phyloP scores from a whole-genome alignment of 1,284 basidiomycete genomes.

The Pyrrhoderma noxium region DNA sequence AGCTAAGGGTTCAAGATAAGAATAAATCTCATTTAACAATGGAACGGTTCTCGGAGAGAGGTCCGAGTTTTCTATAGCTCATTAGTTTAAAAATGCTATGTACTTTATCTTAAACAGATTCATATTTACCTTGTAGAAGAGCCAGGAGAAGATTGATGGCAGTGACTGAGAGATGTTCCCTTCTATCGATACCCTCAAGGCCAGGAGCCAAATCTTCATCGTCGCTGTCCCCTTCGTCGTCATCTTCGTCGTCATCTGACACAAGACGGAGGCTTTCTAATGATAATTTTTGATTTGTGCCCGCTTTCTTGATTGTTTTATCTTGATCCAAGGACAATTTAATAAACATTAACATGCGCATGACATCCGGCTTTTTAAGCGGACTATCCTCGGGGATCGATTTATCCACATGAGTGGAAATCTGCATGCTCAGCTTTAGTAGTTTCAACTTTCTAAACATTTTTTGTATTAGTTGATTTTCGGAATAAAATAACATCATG shows the following conservation, averaged over 20 bases:
- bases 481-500: no score
- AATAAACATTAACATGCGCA: slow-evolving; percentile 70
- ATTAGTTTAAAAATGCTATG: neutral
- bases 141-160: slow-evolving; percentile 74
- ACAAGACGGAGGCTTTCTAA: slow-evolving; percentile 40
- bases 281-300: slow-evolving; percentile 22
- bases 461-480: no score
- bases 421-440: slow-evolving; percentile 71
- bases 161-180: slow-evolving; percentile 67
- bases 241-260: slow-evolving; percentile 29
- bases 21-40: slow-evolving; percentile 64
- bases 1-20: slow-evolving; percentile 53
- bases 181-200: slow-evolving; percentile 30
- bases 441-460: slow-evolving; percentile 46
- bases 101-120: neutral
- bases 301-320: slow-evolving; percentile 19
- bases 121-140: slow-evolving; percentile 65
- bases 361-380: slow-evolving; percentile 43
- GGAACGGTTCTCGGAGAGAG: slow-evolving; percentile 57
- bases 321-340: slow-evolving; percentile 52
- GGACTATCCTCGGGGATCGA: slow-evolving; percentile 59
- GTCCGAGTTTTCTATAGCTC: slow-evolving; percentile 54
- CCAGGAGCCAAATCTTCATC: slow-evolving; percentile 43
- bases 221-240: slow-evolving; percentile 43
- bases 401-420: slow-evolving; percentile 60